These are phyloP conservation scores for Vigna reflexopilosa DNA, from an alignment of 306 rosid species.

Conservation along the genomic window DNA sequence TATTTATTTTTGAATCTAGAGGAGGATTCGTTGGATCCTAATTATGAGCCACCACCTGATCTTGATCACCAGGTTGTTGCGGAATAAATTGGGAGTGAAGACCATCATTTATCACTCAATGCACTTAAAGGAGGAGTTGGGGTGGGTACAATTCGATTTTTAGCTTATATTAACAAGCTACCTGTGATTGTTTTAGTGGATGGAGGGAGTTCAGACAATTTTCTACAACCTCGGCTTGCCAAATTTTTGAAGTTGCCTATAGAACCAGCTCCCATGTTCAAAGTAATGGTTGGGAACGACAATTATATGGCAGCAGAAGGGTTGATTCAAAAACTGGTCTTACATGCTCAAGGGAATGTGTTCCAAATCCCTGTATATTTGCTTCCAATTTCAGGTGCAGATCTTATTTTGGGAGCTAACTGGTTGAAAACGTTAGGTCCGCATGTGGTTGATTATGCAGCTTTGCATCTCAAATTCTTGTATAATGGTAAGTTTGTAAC, in stretches of 20 bases:
- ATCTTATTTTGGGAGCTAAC: background rate
- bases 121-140: background rate
- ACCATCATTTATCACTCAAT: background rate
- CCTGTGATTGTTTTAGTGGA: background rate
- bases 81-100: too few species aligned
- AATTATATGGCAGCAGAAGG: background rate
- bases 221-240: background rate
- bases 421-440: background rate
- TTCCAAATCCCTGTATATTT: background rate
- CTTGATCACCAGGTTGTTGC: fast-evolving
- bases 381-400: background rate
- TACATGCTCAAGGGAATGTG: background rate
- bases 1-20: too few species aligned
- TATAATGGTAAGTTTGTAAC: background rate
- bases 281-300: background rate
- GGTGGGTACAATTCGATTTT: background rate
- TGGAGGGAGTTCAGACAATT: background rate
- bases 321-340: too few species aligned
- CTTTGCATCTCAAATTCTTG: background rate
- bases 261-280: background rate
- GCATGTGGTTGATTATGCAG: background rate
- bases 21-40: too few species aligned
- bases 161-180: background rate
- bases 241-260: background rate
- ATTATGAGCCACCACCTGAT: too few species aligned